Base-by-base conservation (phyloP, 2,329 filamentous ascomycete species). In the Aspergillus phoenicis region DNA sequence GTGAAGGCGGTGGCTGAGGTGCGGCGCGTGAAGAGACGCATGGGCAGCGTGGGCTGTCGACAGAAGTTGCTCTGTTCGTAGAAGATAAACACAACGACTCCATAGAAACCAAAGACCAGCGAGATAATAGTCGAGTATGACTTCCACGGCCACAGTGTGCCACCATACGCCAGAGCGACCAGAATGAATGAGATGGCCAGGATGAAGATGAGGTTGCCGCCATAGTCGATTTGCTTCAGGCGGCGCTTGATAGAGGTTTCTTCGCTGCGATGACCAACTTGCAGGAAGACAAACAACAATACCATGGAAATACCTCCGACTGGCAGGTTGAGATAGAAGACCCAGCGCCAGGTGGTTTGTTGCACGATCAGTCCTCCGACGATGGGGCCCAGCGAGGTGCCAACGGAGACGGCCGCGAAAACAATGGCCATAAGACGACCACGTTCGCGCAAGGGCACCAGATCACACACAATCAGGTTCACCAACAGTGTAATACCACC, bases 311-410 rank as follows among this genome's bases (percentile, higher is more conserved):
- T 52, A 10, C 63, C 69, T n/a, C 60, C 63, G n/a, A 73, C 57
- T 0, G 72, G 72, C 0, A 74, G 60, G 38, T 70, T 71, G 36
- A 73, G 59, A 60, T 71, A 73, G 54, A 73, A 73, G 1, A 70
- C 65, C 72, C 73, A 72, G 30, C 70, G 54, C 70, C 70, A 72
- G 8, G 64, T 61, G 36, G 58, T 43, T 30, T 66, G 60, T 17
- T 72, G 61, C 1, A 66, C 66, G 53, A 72, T 55, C 2, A 59
- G 61, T 8, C 71, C 78, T 1, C 70, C 72, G 8, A 76, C 62
- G 13, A 85, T 65, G 1, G 83, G 83, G 0, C 83, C 84, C 1
- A 75, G 58, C 0, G 79, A 75, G n/a, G 82, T 68, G 1, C 81
- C 82, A 10, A 84, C 28, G 2, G 66, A 61, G 39, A 60, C 62